A percentile compares a stretch with the other conserved stretches of the same genome.
phyloP scores from a whole-genome alignment of 306 rosid genomes.

The Inga oerstediana region DNA sequence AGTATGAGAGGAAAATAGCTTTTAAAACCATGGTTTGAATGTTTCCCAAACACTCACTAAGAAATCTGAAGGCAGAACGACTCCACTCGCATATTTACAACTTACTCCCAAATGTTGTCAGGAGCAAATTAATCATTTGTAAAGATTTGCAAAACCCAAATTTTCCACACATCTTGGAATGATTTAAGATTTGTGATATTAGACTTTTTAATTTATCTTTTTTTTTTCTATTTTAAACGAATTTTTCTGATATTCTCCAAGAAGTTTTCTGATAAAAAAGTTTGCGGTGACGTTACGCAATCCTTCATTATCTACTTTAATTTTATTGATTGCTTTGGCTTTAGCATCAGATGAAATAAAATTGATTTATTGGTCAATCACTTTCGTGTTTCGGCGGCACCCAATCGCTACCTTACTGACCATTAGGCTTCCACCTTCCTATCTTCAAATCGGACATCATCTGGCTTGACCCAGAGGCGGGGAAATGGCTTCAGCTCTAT shows the following conservation, averaged over 20 bases:
- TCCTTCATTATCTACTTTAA: not conserved
- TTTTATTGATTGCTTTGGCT: not conserved
- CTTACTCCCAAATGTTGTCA: too few relatives aligned
- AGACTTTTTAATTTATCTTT: too few relatives aligned
- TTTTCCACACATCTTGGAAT: too few relatives aligned
- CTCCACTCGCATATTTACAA: constrained; percentile 26
- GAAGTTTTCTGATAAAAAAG: not conserved
- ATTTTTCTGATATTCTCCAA: too few relatives aligned
- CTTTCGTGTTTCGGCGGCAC: not conserved
- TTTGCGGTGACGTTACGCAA: not conserved
- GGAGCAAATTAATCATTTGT: too few relatives aligned
- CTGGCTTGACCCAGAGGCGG: not conserved
- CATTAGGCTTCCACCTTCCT: not conserved
- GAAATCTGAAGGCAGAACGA: not conserved
- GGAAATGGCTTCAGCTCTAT: constrained; percentile 20
- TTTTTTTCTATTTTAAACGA: too few relatives aligned
- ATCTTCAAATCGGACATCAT: not conserved
- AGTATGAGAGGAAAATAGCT: too few relatives aligned
- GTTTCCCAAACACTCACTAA: too few relatives aligned
- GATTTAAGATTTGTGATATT: too few relatives aligned
- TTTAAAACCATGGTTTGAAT: too few relatives aligned
- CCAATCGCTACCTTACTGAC: not conserved
- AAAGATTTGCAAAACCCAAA: too few relatives aligned
- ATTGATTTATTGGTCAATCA: not conserved
- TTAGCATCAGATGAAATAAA: not conserved